Percentiles rank a stretch among this genome's conserved stretches.
phyloP scores from a whole-genome alignment of 2,329 filamentous ascomycete genomes.

The Paracorniculantispora psalliotae region DNA sequence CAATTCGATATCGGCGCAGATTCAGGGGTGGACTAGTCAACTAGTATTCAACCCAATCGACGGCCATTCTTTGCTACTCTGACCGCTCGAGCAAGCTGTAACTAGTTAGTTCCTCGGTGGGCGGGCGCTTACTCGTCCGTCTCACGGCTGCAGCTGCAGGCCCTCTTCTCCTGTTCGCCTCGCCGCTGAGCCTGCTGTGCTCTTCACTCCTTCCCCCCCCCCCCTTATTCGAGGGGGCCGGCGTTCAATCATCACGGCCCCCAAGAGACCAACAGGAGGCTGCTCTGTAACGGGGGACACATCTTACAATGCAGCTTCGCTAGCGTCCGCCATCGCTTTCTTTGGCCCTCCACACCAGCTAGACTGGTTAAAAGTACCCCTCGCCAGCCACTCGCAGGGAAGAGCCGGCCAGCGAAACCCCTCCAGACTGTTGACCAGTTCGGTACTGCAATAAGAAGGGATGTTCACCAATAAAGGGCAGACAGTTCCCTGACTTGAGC shows the following conservation, averaged over 20 bases:
- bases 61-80: neutral
- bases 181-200: neutral
- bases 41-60: neutral
- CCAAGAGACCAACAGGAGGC: slow-evolving; percentile 1
- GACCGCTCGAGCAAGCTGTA: neutral
- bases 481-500: too few species aligned
- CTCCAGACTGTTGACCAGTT: too few species aligned
- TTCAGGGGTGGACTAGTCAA: neutral
- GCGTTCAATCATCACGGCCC: neutral
- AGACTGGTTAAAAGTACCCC: too few species aligned
- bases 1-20: neutral
- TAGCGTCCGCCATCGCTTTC: neutral
- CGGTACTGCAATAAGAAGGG: too few species aligned
- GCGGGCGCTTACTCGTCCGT: neutral
- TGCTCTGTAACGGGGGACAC: neutral
- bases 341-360: neutral
- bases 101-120: neutral
- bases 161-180: neutral
- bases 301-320: neutral
- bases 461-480: too few species aligned
- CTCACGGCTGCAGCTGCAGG: neutral
- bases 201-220: neutral
- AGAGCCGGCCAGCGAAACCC: too few species aligned
- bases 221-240: neutral
- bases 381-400: too few species aligned